These are phyloP conservation scores for Dryadomyces sulphureus DNA, from an alignment of 2,329 filamentous ascomycete genomes.

Conservation along the genomic window DNA sequence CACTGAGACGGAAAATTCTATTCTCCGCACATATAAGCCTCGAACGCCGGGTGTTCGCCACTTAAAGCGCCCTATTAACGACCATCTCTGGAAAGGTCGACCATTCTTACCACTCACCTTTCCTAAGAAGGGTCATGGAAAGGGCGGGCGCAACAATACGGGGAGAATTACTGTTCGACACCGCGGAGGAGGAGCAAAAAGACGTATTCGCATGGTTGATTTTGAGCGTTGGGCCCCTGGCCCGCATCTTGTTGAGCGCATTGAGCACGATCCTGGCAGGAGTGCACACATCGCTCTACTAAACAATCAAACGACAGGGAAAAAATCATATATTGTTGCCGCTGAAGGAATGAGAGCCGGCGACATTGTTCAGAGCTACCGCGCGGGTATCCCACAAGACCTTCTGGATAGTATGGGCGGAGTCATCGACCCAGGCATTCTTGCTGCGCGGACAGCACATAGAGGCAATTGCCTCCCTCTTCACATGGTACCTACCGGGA, in stretches of 20 bases:
- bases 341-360: conserved; percentile 86
- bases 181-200: conserved; percentile 80
- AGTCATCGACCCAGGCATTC: conserved; percentile 80
- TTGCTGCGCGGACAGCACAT: conserved; percentile 87
- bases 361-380: conserved; percentile 84
- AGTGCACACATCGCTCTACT: conserved; percentile 86
- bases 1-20: conserved; percentile 22
- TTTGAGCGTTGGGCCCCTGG: conserved; percentile 68
- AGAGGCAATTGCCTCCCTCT: conserved; percentile 89
- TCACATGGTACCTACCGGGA: conserved; percentile 93
- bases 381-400: conserved; percentile 73
- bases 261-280: conserved; percentile 90
- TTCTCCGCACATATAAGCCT: conserved; percentile 78
- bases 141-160: conserved; percentile 81
- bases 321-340: conserved; percentile 86
- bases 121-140: conserved; percentile 80
- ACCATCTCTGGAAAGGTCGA: conserved; percentile 90
- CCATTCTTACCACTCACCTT: conserved; percentile 73
- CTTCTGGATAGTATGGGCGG: conserved; percentile 88
- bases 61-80: conserved; percentile 82
- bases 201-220: conserved; percentile 83
- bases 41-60: conserved; percentile 86
- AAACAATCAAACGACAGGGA: conserved; percentile 56
- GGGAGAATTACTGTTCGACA: conserved; percentile 82
- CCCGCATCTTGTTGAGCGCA: conserved; percentile 76